Conservation (phyloP, 495 filamentous ascomycete genomes). For the Aspergillus wentii region DNA sequence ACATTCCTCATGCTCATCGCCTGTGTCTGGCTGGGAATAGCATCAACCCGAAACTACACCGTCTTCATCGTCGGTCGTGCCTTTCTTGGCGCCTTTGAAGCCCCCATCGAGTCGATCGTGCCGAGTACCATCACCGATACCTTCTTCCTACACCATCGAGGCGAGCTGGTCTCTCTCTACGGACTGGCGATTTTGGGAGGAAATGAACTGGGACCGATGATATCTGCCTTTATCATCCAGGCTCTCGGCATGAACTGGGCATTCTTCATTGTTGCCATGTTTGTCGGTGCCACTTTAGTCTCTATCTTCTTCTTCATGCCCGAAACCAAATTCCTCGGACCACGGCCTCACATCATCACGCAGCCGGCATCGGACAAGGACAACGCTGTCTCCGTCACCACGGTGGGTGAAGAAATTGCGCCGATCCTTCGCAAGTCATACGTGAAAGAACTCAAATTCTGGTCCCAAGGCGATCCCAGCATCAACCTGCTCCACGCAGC, state of each 20-base stretch:
- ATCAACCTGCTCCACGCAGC: slow-evolving; percentile 39
- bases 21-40: slow-evolving; percentile 41
- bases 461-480: slow-evolving; percentile 28
- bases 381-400: slow-evolving; percentile 5
- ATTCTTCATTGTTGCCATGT: slow-evolving; percentile 44
- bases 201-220: slow-evolving; percentile 40
- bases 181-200: slow-evolving; percentile 39
- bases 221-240: slow-evolving; percentile 47
- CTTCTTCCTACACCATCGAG: slow-evolving; percentile 55
- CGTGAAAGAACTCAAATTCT: slow-evolving; percentile 31
- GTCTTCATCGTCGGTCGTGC: slow-evolving; percentile 41
- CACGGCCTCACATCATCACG: slow-evolving; percentile 8
- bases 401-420: slow-evolving; percentile 2
- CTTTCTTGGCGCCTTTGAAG: slow-evolving; percentile 44
- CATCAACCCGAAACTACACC: slow-evolving; percentile 28
- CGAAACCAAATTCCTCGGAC: slow-evolving; percentile 38
- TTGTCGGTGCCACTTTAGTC: slow-evolving; percentile 39
- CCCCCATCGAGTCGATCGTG: slow-evolving; percentile 47
- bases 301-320: slow-evolving; percentile 48
- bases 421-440: slow-evolving; percentile 16
- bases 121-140: slow-evolving; percentile 50
- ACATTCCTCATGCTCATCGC: slow-evolving; percentile 24
- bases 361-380: no score
- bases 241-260: slow-evolving; percentile 42
- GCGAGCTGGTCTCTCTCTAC: slow-evolving; percentile 42